phyloP scores from a whole-genome alignment of 495 filamentous ascomycete species.

The Tuber microsphaerosporum region DNA sequence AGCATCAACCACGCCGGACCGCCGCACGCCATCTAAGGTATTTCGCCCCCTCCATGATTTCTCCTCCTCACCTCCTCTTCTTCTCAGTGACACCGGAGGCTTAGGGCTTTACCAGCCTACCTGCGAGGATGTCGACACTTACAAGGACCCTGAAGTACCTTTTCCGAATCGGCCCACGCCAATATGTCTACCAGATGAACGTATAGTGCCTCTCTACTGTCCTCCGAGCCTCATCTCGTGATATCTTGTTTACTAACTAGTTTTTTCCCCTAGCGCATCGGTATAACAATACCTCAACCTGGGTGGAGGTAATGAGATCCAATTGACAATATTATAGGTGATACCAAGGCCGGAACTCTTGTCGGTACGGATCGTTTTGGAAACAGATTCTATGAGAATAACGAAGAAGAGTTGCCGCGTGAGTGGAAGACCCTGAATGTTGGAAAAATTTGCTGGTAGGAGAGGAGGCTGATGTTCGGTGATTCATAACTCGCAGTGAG shows the following conservation, averaged over 20 bases:
- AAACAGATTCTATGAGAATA: slow-evolving; percentile 97
- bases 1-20: not conserved
- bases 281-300: slow-evolving; percentile 11
- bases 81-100: slow-evolving; percentile 1
- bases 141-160: slow-evolving; percentile 78
- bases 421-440: slow-evolving; percentile 40
- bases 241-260: slow-evolving; percentile 15
- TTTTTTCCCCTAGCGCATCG: slow-evolving; percentile 27
- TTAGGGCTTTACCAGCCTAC: slow-evolving; percentile 14
- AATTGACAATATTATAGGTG: slow-evolving; percentile 54
- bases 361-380: slow-evolving; percentile 82
- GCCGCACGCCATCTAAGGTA: not conserved
- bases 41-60: slow-evolving; percentile 5
- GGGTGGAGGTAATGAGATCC: not conserved
- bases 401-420: slow-evolving; percentile 86
- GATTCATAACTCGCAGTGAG: slow-evolving; percentile 56
- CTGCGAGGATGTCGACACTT: slow-evolving; percentile 77
- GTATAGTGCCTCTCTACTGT: slow-evolving; percentile 51
- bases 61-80: not conserved
- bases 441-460: not conserved
- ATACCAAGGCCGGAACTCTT: slow-evolving; percentile 88
- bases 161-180: slow-evolving; percentile 80
- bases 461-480: not conserved
- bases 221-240: not conserved
- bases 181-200: slow-evolving; percentile 86